Conservation (phyloP, 257 asterid genomes). For the Cinchona pubescens region DNA sequence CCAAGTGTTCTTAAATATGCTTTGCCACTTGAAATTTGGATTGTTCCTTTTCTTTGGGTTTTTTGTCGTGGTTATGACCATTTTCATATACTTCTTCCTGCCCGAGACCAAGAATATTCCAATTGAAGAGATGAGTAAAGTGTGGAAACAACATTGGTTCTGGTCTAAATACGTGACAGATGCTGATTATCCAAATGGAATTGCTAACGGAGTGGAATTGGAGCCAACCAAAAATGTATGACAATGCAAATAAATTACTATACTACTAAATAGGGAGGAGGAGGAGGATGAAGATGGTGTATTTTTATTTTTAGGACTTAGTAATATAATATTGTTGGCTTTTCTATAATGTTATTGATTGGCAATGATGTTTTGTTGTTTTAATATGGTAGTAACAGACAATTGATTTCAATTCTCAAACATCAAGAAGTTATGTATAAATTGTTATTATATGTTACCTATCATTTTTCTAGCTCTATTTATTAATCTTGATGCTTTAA, state of each 20-base stretch:
- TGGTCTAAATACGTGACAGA: slow-evolving; percentile 60
- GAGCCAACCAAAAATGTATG: slow-evolving; percentile 23
- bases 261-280: background rate
- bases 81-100: slow-evolving; percentile 52
- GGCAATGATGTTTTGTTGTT: background rate
- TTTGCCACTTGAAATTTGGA: slow-evolving; percentile 75
- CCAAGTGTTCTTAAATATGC: slow-evolving; percentile 63
- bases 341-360: background rate
- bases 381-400: background rate
- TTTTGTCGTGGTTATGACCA: slow-evolving; percentile 57
- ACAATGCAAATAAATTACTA: background rate
- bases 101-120: slow-evolving; percentile 88
- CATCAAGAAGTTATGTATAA: background rate
- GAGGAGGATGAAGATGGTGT: background rate
- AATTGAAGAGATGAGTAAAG: slow-evolving; percentile 69
- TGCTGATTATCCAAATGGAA: slow-evolving; percentile 37
- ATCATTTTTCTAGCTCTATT: background rate
- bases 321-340: background rate
- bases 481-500: background rate
- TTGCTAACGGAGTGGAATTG: slow-evolving; percentile 13
- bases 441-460: background rate
- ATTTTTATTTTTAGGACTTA: background rate
- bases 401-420: too few relatives aligned
- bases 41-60: slow-evolving; percentile 64
- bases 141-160: slow-evolving; percentile 81